Conservation (phyloP, 2,329 filamentous ascomycete genomes). For the Tolypocladium capitatum region DNA sequence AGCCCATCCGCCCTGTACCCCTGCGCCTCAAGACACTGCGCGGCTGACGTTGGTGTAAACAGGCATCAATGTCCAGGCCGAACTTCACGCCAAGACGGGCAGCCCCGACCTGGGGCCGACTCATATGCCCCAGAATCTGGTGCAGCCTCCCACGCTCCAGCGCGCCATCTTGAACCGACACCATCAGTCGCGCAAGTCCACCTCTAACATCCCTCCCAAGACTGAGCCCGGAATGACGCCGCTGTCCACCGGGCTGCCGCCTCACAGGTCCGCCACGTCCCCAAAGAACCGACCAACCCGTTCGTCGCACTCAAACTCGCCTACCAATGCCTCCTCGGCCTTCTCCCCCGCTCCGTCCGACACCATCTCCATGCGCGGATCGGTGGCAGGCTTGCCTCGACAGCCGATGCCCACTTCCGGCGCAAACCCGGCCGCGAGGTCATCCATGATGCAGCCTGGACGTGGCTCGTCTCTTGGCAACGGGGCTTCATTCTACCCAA, state of each 20-base stretch:
- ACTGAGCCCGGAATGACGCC: constrained; percentile 39
- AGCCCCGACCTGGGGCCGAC: constrained; percentile 67
- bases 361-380: constrained; percentile 30
- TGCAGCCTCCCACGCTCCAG: constrained; percentile 65
- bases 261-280: constrained; percentile 44
- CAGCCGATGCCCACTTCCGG: constrained; percentile 18
- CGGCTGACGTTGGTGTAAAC: background rate
- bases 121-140: constrained; percentile 52
- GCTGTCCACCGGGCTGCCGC: constrained; percentile 31
- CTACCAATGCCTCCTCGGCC: constrained; percentile 32
- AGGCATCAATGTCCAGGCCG: constrained; percentile 96
- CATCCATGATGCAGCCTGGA: constrained; percentile 23
- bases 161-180: constrained; percentile 72
- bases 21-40: background rate
- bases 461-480: constrained; percentile 23
- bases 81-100: constrained; percentile 82
- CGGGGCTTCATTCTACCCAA: constrained; percentile 56
- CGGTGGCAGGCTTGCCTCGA: constrained; percentile 17
- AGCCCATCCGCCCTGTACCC: background rate
- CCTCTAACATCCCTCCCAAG: constrained; percentile 64
- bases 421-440: constrained; percentile 11
- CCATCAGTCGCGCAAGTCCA: constrained; percentile 59
- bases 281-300: constrained; percentile 71
- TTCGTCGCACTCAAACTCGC: constrained; percentile 57
- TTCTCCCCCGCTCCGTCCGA: constrained; percentile 34